A percentile compares a stretch with the other conserved stretches of the same genome.
Conservation (phyloP, 2,329 filamentous ascomycete species). For the Cladophialophora bantiana region DNA sequence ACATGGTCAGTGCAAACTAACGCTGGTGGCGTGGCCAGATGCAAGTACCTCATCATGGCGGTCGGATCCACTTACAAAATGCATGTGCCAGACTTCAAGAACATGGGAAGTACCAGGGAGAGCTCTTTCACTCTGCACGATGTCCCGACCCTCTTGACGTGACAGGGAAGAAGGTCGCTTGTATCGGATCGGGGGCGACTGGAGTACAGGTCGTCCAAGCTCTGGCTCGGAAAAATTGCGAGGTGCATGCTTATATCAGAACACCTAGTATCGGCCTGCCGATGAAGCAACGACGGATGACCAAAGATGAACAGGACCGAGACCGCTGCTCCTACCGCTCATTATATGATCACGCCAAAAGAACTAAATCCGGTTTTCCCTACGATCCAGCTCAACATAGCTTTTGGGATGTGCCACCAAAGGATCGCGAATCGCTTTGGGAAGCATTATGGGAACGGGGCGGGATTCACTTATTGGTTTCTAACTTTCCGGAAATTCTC, state of each 20-base stretch:
- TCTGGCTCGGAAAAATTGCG: constrained; percentile 60
- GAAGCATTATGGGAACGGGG: too few species aligned
- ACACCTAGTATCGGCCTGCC: constrained; percentile 70
- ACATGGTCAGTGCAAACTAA: constrained; percentile 51
- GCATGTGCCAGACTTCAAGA: constrained; percentile 66
- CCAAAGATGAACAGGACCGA: constrained; percentile 57
- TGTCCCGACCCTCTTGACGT: constrained; percentile 67
- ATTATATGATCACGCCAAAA: constrained; percentile 9
- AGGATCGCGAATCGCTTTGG: constrained; percentile 56
- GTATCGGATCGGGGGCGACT: constrained; percentile 70
- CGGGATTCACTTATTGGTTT: constrained; percentile 18
- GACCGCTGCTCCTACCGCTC: constrained; percentile 11
- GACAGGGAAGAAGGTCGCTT: constrained; percentile 66
- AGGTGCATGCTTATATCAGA: constrained; percentile 63
- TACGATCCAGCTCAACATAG: constrained; percentile 61
- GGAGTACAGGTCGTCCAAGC: constrained; percentile 70
- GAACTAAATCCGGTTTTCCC: constrained; percentile 43
- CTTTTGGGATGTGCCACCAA: constrained; percentile 32
- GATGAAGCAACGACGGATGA: constrained; percentile 61
- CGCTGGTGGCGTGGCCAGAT: constrained; percentile 41
- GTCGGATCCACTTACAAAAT: constrained; percentile 58
- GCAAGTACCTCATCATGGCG: constrained; percentile 26
- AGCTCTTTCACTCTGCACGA: constrained; percentile 65
- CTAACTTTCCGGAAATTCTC: constrained; percentile 61
- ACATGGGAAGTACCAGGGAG: constrained; percentile 66